Base-by-base conservation (phyloP, 306 rosid species). In the Casuarina equisetifolia region DNA sequence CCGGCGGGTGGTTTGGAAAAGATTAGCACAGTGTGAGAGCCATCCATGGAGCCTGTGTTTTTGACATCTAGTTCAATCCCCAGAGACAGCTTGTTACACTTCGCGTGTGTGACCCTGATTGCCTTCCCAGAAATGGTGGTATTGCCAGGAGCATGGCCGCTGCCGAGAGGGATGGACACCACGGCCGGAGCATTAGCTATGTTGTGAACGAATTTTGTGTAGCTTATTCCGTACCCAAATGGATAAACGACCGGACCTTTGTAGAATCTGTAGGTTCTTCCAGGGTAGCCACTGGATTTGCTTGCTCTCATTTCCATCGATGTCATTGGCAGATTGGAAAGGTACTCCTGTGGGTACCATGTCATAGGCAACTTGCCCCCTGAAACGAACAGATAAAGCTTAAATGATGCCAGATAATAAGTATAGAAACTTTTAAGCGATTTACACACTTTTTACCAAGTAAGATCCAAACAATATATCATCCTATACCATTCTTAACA, bases 361-460 rank as follows among this genome's bases (percentile, higher is more conserved):
- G 98, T 94, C 89, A 92, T 80, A 0, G 98, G 98, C 43, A 94
- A 68, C 84, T 85, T 92, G 2, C 97, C 98, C 54, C 93, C 98
- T 93, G 82, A 44, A 44, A 42, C 2, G 2, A 8, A 53, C 62
- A 2, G 4, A 71, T 55, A 20, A 36, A 4, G 17, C 25, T 19
- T 17, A 9, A 13, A 35, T 55, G 12, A 13, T 5, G 40, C 0
- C 32, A 25, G 32, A 25, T 0, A 25, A 25, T 25, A 25, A 25
- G 32, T 25, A 25, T 25, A 25, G 32, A 1, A 0, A 25, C 32
- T 25, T 25, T 25, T 25, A 25, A 25, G 32, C 1, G 32, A 25
- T 25, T 0, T 25, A 25, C 32, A 0, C 32, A 25, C 32, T 25
- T 25, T 0, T 25, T 25, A 25, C 1, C 32, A 25, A 25, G 32